Conservation (phyloP, 176 grass and related monocot genomes). For the Melocanna baccifera region DNA sequence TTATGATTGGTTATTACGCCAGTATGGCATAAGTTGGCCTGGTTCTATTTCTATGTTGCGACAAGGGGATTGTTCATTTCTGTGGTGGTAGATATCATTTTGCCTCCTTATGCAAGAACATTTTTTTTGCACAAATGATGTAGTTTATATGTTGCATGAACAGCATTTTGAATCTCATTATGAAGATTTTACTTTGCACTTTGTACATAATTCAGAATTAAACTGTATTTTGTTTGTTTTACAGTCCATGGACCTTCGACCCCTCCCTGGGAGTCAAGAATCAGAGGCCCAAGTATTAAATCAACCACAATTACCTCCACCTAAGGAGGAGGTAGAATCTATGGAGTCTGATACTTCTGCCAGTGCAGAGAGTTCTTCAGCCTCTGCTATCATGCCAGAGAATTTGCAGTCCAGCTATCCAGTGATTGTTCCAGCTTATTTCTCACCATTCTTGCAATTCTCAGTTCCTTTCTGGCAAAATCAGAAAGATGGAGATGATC, state of each 20-base stretch:
- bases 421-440: slow-evolving; percentile 74
- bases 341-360: slow-evolving; percentile 73
- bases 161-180: slow-evolving; percentile 3
- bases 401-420: slow-evolving; percentile 65
- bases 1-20: not conserved
- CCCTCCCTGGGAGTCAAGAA: slow-evolving; percentile 68
- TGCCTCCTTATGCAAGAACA: not conserved
- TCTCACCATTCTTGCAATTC: slow-evolving; percentile 77
- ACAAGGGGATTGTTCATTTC: not conserved
- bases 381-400: slow-evolving; percentile 40
- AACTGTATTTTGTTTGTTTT: slow-evolving; percentile 36
- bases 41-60: not conserved
- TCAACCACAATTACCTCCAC: slow-evolving; percentile 43
- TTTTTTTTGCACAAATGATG: not conserved
- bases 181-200: slow-evolving; percentile 8
- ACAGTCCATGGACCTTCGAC: slow-evolving; percentile 70
- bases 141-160: not conserved
- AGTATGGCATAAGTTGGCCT: slow-evolving; percentile 1
- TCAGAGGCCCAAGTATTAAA: slow-evolving; percentile 53
- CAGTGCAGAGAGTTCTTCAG: slow-evolving; percentile 44
- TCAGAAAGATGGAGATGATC: slow-evolving; percentile 45
- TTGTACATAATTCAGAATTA: slow-evolving; percentile 14
- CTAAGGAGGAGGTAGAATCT: slow-evolving; percentile 62
- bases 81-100: slow-evolving; percentile 12
- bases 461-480: slow-evolving; percentile 70